Evolutionary conservation across 2,329 filamentous ascomycete species (phyloP).

Genomic region (Aspergillus sclerotialis): DNA sequence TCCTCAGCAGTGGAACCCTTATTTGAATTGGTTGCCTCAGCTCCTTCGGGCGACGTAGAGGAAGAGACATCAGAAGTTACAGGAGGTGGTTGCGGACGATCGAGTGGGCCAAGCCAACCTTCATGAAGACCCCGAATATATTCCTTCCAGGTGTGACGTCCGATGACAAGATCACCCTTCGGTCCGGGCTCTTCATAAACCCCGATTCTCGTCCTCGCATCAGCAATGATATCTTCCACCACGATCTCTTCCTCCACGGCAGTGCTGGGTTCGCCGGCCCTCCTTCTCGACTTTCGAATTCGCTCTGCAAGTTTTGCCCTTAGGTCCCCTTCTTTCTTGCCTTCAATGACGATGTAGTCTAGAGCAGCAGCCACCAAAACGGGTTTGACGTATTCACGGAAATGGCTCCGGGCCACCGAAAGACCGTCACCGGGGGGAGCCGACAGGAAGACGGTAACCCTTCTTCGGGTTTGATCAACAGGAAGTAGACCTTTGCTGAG

Average conservation of each 20-base stretch:
- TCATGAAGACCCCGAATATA: conserved; percentile 90
- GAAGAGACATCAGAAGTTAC: conserved; percentile 10
- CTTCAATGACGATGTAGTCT: conserved; percentile 95
- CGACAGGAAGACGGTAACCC: conserved; percentile 77
- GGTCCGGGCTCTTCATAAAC: conserved; percentile 66
- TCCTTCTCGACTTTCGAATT: conserved; percentile 61
- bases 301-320: conserved; percentile 78
- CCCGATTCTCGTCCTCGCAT: conserved; percentile 58
- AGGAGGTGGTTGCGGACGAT: conserved; percentile 32
- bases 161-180: conserved; percentile 80
- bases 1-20: conserved; percentile 11
- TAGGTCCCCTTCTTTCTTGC: conserved; percentile 85
- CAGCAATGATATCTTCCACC: conserved; percentile 55
- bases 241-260: conserved; percentile 34
- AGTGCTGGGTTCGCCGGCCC: conserved; percentile 50
- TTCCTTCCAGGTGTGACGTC: conserved; percentile 93
- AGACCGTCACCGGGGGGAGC: conserved; percentile 82
- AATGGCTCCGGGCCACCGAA: conserved; percentile 82
- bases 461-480: conserved; percentile 67
- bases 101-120: conserved; percentile 85
- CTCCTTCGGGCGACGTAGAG: conserved; percentile 14
- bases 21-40: conserved; percentile 19
- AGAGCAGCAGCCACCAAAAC: conserved; percentile 80
- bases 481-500: conserved; percentile 70
- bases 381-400: conserved; percentile 92